Conservation (phyloP, 2,329 filamentous ascomycete species). For the Fusarium lateritium region DNA sequence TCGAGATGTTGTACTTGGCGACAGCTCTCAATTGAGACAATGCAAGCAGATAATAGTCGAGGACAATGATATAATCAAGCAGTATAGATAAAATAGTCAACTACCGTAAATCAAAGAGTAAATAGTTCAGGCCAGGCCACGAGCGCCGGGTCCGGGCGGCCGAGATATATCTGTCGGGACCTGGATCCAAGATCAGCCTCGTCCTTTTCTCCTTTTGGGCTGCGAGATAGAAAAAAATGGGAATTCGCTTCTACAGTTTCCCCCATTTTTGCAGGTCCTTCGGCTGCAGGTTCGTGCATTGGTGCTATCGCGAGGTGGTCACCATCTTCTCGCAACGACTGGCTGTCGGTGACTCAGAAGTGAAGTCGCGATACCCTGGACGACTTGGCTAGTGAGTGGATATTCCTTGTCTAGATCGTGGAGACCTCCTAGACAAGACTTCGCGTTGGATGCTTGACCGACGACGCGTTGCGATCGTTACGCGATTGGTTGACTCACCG, state of each 20-base stretch:
- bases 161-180: constrained; percentile 49
- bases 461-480: constrained; percentile 41
- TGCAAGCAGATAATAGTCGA: constrained; percentile 10
- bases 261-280: constrained; percentile 2
- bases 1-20: constrained; percentile 13
- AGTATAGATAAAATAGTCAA: constrained; percentile 18
- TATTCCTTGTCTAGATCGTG: constrained; percentile 25
- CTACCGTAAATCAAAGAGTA: constrained; percentile 27
- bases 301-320: constrained; percentile 46
- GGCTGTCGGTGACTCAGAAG: constrained; percentile 49
- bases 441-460: constrained; percentile 44
- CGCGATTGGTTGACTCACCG: constrained; percentile 36
- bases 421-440: constrained; percentile 4
- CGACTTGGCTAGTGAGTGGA: too few relatives aligned
- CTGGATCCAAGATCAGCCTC: constrained; percentile 35
- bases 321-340: constrained; percentile 42
- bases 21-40: constrained; percentile 31
- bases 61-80: constrained; percentile 1
- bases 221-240: constrained; percentile 9
- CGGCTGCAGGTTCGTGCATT: constrained; percentile 39
- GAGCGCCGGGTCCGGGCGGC: constrained; percentile 37
- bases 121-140: constrained; percentile 24
- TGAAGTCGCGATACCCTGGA: constrained; percentile 26
- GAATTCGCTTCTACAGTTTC: constrained; percentile 15
- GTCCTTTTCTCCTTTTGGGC: constrained; percentile 19